Base-by-base conservation (phyloP, 768 basidiomycete genomes). In the Boletus fagicola region DNA sequence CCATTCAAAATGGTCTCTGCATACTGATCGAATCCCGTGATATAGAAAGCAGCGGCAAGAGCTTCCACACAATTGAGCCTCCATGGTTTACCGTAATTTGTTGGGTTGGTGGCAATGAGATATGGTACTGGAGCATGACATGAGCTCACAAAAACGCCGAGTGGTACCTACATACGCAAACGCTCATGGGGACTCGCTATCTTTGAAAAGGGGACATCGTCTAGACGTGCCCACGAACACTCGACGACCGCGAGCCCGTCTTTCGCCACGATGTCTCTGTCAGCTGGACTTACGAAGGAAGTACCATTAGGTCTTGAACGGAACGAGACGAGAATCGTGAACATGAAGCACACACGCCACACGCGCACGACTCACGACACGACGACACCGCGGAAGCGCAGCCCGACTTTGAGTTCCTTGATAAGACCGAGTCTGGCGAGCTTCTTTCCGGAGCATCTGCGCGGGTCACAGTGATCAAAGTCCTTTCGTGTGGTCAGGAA, bases 31-130 rank as follows among this genome's bases (percentile, higher is more conserved):
- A 94, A 92, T 0, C 95, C 93, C 0, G 92, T 90, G 64, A 98
- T 89, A 71, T 92, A 97, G 64, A 99, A 95, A 0, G 94, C 90
- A 0, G 96, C 97, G 0, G 97, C 95, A 5, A 98, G 80, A 0
- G 92, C 92, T 72, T 96, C 94, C 30, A 92, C 95, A 61, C 96
- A 98, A 65, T 96, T 98, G 40, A 99, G 77, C 49, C 88, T 79
- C 94, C 94, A 98, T 0, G 97, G 97, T 71, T 93, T 94, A 11
- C 97, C 97, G 64, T 98, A 99, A 74, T 99, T 99, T 11, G 94
- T 94, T 0, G 96, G 94, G 71, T 99, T 99, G 0, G 94, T 90
- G 0, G 97, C 97, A 44, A 98, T 72, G 20, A 99, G 83, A 70
- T 96, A 98, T 0, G 97, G 97, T 30, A 99, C 96, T 99, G 28